A percentile compares a stretch with the other conserved stretches of the same genome.
Conservation (phyloP, 2,329 filamentous ascomycete genomes). For the Plenodomus lindquistii region DNA sequence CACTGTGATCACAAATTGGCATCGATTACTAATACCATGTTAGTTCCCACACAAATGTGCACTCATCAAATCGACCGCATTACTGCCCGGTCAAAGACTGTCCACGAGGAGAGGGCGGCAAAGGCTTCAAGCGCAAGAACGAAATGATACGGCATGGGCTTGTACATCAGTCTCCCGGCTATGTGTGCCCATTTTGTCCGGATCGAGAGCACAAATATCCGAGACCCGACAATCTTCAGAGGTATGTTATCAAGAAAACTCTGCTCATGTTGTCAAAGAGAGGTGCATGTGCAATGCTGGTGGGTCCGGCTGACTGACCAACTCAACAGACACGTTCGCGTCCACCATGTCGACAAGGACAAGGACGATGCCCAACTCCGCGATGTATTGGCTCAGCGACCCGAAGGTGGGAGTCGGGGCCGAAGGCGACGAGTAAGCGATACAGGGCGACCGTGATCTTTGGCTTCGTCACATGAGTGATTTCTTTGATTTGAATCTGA, state of each 20-base stretch:
- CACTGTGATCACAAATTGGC: too few species aligned
- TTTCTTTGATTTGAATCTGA: neutral
- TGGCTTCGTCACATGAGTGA: too few species aligned
- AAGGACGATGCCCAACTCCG: slow-evolving; percentile 82
- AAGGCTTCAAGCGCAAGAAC: slow-evolving; percentile 71
- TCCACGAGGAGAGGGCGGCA: slow-evolving; percentile 62
- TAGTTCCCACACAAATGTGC: slow-evolving; percentile 72
- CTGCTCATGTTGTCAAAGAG: too few species aligned
- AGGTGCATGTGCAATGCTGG: too few species aligned
- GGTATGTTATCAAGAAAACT: too few species aligned
- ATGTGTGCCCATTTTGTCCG: slow-evolving; percentile 94
- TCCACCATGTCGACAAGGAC: slow-evolving; percentile 87
- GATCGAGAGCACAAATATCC: slow-evolving; percentile 94
- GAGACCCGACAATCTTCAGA: slow-evolving; percentile 90
- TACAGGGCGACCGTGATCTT: slow-evolving; percentile 3
- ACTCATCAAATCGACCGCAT: slow-evolving; percentile 65
- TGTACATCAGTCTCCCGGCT: slow-evolving; percentile 92
- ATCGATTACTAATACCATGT: neutral
- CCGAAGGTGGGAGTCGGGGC: slow-evolving; percentile 81
- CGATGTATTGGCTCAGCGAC: slow-evolving; percentile 82
- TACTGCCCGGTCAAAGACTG: slow-evolving; percentile 65
- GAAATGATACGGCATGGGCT: slow-evolving; percentile 78
- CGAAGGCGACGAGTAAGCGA: slow-evolving; percentile 66
- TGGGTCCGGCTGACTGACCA: too few species aligned
- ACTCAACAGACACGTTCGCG: slow-evolving; percentile 75